These are phyloP conservation scores for Cryphonectria carpinicola DNA, from an alignment of 2,329 filamentous ascomycete species.

Conservation along the genomic window DNA sequence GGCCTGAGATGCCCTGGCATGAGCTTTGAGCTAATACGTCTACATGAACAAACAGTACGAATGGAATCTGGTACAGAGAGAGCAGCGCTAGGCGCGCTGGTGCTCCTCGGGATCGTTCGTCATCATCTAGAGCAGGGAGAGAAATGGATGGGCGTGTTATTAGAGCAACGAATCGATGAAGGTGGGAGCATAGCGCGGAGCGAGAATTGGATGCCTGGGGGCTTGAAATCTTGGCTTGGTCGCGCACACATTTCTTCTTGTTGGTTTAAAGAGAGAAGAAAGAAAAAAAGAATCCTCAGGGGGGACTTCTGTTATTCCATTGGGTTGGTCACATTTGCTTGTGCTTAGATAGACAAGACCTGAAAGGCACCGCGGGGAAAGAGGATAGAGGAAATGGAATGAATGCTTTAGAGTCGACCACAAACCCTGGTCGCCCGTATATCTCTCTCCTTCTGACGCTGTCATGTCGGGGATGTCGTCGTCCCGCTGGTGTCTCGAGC, in stretches of 20 bases:
- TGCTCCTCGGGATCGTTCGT: slow-evolving; percentile 6
- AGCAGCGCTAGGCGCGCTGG: slow-evolving; percentile 48
- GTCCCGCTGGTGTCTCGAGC: neutral
- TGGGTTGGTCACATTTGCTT: neutral
- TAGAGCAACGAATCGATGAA: slow-evolving; percentile 2
- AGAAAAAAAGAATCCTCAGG: neutral
- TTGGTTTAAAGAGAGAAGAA: slow-evolving; percentile 2
- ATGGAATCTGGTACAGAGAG: slow-evolving; percentile 63
- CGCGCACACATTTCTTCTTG: neutral
- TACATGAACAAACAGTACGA: slow-evolving; percentile 53
- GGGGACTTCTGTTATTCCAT: neutral
- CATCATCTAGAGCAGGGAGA: slow-evolving; percentile 11
- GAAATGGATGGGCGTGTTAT: neutral
- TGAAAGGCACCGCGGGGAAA: neutral
- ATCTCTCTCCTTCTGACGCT: neutral
- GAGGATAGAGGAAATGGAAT: neutral
- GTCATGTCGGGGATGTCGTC: neutral
- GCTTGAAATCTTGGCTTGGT: neutral
- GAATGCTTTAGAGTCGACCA: neutral
- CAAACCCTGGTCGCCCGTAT: neutral
- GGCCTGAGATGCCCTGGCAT: neutral
- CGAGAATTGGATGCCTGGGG: slow-evolving; percentile 1
- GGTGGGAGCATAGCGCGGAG: slow-evolving; percentile 1
- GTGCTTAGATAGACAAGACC: slow-evolving; percentile 5
- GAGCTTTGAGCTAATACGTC: neutral